Evolutionary conservation across 1,139 yeast genomes (phyloP), one percentile per base, ranked within the genome.

Genomic region (Lodderomyces margitis): DNA sequence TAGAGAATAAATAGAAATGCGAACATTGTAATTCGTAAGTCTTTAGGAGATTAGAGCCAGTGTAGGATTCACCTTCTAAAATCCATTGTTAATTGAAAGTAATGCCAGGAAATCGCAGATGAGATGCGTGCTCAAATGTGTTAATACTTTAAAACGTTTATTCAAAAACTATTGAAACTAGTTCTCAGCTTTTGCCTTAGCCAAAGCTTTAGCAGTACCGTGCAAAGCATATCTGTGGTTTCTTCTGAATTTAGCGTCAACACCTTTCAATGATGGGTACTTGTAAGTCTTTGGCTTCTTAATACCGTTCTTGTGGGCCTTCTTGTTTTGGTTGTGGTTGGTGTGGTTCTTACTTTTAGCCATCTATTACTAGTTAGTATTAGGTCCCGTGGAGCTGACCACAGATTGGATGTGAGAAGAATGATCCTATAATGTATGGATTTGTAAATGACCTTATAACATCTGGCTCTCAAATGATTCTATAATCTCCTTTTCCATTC

Each of bases 221-320:
- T 87, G 96, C 69, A 88, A 83, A 78, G 97, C 98, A 78, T 83
- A 88, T 80, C 88, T 89, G 92, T 91, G 98, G 95, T 92, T 92
- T 81, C 98, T 87, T 73, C 83, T 83, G 95, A 92, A 92, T 86
- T 92, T 92, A 70, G 98, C 84, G 76, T 92, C 98, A 74, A 91
- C 97, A 81, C 96, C 96, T 80, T 87, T 91, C 76, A 88, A 82
- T 57, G 98, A 89, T 62, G 97, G 96, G 83, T 91, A 88, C 81
- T 87, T 91, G 95, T 82, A 76, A 70, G 96, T 85, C 83, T 80
- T 86, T 66, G 97, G 96, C 91, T 91, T 92, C 87, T 91, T 92
- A 81, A 92, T 92, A 80, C 98, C 98, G 87, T 92, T 92, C 75
- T 83, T 91, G 96, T 92, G 98, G 68, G 98, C 98, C 95, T 92